Conservation (phyloP, 2,329 filamentous ascomycete genomes). For the Chaetomium sp. region DNA sequence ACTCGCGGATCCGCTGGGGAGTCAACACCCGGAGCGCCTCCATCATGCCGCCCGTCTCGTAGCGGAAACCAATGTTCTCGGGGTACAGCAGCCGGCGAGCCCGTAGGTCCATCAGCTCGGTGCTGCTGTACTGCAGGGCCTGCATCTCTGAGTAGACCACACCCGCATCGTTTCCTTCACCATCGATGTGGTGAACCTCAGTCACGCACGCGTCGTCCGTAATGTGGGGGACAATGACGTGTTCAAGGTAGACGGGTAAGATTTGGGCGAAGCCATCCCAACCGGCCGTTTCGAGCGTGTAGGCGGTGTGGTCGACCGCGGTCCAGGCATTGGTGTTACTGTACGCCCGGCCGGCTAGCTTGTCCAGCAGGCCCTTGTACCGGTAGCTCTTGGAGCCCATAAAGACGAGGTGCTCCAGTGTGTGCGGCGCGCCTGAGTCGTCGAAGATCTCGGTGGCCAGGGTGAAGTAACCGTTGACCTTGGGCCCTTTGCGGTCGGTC, state of each 20-base stretch:
- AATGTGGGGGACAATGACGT: slow-evolving; percentile 82
- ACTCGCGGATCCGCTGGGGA: slow-evolving; percentile 83
- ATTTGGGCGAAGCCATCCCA: slow-evolving; percentile 97
- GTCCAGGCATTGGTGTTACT: slow-evolving; percentile 97
- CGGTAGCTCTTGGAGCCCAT: slow-evolving; percentile 90
- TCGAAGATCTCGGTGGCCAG: slow-evolving; percentile 96
- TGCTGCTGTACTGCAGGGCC: slow-evolving; percentile 76
- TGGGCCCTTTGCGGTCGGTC: slow-evolving; percentile 88
- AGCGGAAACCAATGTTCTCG: slow-evolving; percentile 83
- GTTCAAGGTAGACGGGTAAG: slow-evolving; percentile 89
- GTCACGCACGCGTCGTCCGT: slow-evolving; percentile 92
- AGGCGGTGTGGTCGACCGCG: slow-evolving; percentile 90
- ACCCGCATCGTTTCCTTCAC: slow-evolving; percentile 87
- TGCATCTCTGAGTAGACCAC: slow-evolving; percentile 99
- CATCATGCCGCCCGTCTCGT: slow-evolving; percentile 98
- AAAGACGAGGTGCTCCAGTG: slow-evolving; percentile 75
- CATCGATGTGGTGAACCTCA: slow-evolving; percentile 93
- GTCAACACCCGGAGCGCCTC: slow-evolving; percentile 81
- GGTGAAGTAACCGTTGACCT: slow-evolving; percentile 89
- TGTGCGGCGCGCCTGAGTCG: slow-evolving; percentile 87
- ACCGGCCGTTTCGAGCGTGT: slow-evolving; percentile 88
- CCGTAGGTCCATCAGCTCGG: slow-evolving; percentile 80
- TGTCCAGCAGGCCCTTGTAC: slow-evolving; percentile 93
- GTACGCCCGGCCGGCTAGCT: slow-evolving; percentile 87
- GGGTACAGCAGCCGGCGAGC: slow-evolving; percentile 79